Percentiles rank a stretch among this genome's conserved stretches.
Evolutionary conservation across 331 rosid species (phyloP).

Genomic region (Telfairia occidentalis): DNA sequence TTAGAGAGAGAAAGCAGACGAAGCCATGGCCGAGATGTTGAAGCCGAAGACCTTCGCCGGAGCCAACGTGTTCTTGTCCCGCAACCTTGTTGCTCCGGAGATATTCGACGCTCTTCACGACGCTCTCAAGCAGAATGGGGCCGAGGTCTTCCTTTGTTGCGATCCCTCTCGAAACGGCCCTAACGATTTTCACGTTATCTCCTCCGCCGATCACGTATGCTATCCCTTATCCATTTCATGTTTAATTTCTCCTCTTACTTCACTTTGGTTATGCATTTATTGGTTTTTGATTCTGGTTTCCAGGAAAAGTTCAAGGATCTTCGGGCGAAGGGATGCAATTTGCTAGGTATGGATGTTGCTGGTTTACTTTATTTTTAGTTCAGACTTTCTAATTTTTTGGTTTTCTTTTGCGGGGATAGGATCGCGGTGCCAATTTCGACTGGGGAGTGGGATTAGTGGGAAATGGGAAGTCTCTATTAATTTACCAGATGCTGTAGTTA

Average conservation of each 20-base stretch:
- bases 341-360: constrained; percentile 43
- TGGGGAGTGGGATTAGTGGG: not conserved
- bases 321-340: constrained; percentile 55
- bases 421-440: not conserved
- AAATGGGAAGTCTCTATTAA: not conserved
- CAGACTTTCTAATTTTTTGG: not conserved
- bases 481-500: not conserved
- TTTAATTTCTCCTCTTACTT: not conserved
- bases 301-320: constrained; percentile 84
- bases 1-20: not conserved
- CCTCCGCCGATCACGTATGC: constrained; percentile 62
- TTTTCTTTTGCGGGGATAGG: not conserved
- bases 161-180: constrained; percentile 71
- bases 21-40: constrained; percentile 26
- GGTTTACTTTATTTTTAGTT: not conserved
- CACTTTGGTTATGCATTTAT: constrained; percentile 1
- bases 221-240: not conserved
- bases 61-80: constrained; percentile 70
- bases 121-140: constrained; percentile 71
- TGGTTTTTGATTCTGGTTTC: constrained; percentile 4
- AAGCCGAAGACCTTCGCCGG: constrained; percentile 64
- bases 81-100: constrained; percentile 84
- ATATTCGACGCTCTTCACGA: constrained; percentile 77
- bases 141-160: constrained; percentile 64
- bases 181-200: constrained; percentile 63